phyloP scores from a whole-genome alignment of 192 early-diverging fungal genomes.

The Chytriomyces sp. region DNA sequence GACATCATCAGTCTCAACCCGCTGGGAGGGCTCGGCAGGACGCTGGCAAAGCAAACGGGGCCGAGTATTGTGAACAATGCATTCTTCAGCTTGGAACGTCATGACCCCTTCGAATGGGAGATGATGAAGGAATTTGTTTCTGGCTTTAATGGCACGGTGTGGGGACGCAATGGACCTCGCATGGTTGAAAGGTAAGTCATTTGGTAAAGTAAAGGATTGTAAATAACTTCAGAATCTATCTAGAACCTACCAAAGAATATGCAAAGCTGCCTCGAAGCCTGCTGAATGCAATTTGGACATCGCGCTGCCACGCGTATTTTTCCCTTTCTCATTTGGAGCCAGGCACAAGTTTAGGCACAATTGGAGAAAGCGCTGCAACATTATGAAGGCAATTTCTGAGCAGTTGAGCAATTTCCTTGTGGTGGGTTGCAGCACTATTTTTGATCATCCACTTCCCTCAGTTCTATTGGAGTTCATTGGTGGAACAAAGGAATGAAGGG shows the following conservation, averaged over 20 bases:
- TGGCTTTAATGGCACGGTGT: constrained; percentile 31
- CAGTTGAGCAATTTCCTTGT: background rate
- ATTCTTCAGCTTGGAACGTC: constrained; percentile 28
- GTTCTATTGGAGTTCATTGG: constrained; percentile 23
- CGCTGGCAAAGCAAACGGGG: constrained; percentile 24
- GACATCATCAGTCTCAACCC: constrained; percentile 44
- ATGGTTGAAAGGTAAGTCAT: no score
- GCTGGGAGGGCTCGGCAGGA: constrained; percentile 20
- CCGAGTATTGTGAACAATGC: constrained; percentile 36
- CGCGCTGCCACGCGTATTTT: background rate
- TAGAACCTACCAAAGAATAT: background rate
- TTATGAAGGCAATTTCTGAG: background rate
- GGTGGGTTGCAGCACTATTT: background rate
- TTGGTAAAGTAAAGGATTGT: no score
- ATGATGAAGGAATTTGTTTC: constrained; percentile 44
- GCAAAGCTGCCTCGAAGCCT: background rate
- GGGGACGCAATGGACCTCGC: constrained; percentile 8
- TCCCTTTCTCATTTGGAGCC: background rate
- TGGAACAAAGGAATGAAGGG: constrained; percentile 16
- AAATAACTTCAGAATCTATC: no score
- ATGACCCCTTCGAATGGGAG: constrained; percentile 36
- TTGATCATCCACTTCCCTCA: background rate
- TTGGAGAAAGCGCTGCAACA: background rate
- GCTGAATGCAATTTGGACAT: background rate
- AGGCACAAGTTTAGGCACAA: background rate